A percentile compares a stretch with the other conserved stretches of the same genome.
Conservation (phyloP, 2,329 filamentous ascomycete species). For the Colletotrichum lentis region DNA sequence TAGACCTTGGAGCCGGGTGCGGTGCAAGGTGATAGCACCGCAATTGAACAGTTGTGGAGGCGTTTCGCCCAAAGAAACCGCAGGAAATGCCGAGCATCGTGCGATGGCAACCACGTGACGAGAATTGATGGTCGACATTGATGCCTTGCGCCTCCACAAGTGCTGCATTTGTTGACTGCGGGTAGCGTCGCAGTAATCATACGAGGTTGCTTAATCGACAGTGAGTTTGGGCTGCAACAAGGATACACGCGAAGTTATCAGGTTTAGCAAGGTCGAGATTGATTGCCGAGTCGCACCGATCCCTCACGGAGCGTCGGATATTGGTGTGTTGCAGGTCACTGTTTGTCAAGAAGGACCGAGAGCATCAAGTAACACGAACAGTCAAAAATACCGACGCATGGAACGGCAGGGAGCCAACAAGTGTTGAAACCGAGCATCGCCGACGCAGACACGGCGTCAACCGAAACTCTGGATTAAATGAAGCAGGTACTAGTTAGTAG, state of each 20-base stretch:
- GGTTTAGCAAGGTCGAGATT: not conserved
- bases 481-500: not conserved
- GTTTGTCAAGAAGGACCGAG: not conserved
- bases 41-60: not conserved
- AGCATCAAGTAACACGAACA: not conserved
- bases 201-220: not conserved
- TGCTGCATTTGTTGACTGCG: not conserved
- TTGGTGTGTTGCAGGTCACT: not conserved
- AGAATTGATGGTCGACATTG: not conserved
- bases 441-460: not conserved
- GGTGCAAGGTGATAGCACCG: not conserved
- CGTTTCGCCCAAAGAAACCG: not conserved
- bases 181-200: not conserved
- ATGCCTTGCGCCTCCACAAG: not conserved
- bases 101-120: not conserved
- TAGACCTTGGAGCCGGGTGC: not conserved
- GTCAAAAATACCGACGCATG: not conserved
- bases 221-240: not conserved
- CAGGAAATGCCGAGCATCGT: not conserved
- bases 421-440: constrained; percentile 1
- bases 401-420: not conserved
- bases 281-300: not conserved
- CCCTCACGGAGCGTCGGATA: not conserved
- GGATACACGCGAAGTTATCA: not conserved
- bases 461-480: not conserved